Evolutionary conservation across 148 eudicot genomes (phyloP), one percentile per base, ranked within the genome.

Genomic region (Fallopia convolvulus): DNA sequence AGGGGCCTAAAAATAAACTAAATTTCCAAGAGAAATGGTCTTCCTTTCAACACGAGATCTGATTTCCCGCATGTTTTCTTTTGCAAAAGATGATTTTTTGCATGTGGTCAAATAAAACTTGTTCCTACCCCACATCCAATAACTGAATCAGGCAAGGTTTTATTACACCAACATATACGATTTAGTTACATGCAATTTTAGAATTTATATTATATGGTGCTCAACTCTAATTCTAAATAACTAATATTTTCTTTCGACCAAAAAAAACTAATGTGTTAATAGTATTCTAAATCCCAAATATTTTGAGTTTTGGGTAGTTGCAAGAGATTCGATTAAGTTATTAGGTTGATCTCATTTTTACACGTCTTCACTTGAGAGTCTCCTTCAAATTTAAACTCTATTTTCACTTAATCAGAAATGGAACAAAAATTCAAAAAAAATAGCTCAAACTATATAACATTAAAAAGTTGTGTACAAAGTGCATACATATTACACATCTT

Each of bases 61-160:
- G 70, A 30, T 30, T 65, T 65, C 40, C 70, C 32, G 70, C 40
- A 65, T 41, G 70, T 65, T 30, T 21, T 61, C 68, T 61, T 61
- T 55, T 23, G 63, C 63, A 56, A 30, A 56, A 56, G 20, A 56
- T 20, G 23, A 20, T 56, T 18, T n/a, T 56, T 20, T 7, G 11
- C 1, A 12, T 9, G 11, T 56, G 26, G 26, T 56, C 63, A 20
- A 56, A n/a, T 56, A 30, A 56, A 56, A 56, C 63, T 20, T 56
- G 63, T n/a, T 30, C 63, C 20, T n/a, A 56, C 63, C 26, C 63
- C 63, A 56, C 30, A 56, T 4, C 63, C 23, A 5, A 8, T 56
- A 56, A n/a, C 30, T 15, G 10, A 56, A 0, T n/a, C 30, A n/a
- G 30, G 30, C 20, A 20, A 56, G 36, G 68, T 61, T 61, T 61